phyloP scores from a whole-genome alignment of 2,329 filamentous ascomycete genomes.

The Neonectria magnoliae region DNA sequence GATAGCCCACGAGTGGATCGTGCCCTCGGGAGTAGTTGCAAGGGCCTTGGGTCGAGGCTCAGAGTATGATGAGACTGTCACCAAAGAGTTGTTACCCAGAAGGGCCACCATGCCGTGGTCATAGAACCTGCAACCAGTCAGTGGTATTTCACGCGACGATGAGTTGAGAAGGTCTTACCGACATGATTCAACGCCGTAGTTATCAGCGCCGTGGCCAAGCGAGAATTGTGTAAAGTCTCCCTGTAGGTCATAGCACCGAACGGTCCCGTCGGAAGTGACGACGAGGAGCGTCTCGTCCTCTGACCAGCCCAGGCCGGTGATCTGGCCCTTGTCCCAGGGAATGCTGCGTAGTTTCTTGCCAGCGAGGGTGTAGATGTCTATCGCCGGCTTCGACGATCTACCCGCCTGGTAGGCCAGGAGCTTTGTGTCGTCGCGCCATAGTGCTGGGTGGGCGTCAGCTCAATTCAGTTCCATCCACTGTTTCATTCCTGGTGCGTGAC shows the following conservation, averaged over 20 bases:
- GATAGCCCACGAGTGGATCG: conserved; percentile 88
- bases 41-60: conserved; percentile 90
- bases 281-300: conserved; percentile 93
- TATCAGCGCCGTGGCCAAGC: conserved; percentile 87
- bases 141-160: not conserved
- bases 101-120: conserved; percentile 91
- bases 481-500: conserved; percentile 17
- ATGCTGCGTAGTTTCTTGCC: conserved; percentile 88
- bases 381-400: conserved; percentile 79
- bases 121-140: conserved; percentile 71
- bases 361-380: conserved; percentile 94
- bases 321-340: conserved; percentile 88
- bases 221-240: conserved; percentile 96
- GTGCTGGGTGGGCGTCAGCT: conserved; percentile 63
- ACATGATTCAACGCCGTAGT: conserved; percentile 87
- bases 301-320: conserved; percentile 93
- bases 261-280: conserved; percentile 87
- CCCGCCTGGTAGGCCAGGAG: conserved; percentile 80
- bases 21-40: conserved; percentile 78
- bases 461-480: conserved; percentile 1
- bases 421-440: conserved; percentile 90
- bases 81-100: conserved; percentile 84
- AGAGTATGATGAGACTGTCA: conserved; percentile 88
- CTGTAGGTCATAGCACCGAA: conserved; percentile 91
- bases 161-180: conserved; percentile 52